phyloP scores from a whole-genome alignment of 2,329 filamentous ascomycete species.

The Zymoseptoria passerinii region DNA sequence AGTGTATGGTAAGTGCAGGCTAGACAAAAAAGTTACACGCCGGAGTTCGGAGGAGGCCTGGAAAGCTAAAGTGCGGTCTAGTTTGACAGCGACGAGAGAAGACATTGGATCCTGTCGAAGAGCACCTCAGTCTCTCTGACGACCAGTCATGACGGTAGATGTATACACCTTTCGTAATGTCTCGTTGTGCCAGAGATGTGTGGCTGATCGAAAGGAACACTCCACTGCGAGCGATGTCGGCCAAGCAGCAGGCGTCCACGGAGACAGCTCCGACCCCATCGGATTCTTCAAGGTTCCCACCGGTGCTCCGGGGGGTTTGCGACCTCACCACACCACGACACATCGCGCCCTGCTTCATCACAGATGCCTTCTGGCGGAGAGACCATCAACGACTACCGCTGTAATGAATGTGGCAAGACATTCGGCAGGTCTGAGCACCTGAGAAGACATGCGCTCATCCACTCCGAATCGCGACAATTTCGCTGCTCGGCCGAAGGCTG shows the following conservation, averaged over 20 bases:
- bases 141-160: no score
- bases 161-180: no score
- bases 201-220: no score
- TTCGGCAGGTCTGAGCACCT: slow-evolving; percentile 23
- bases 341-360: neutral
- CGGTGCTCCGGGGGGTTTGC: no score
- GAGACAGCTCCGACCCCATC: no score
- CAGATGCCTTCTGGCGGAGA: neutral
- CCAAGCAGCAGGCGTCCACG: no score
- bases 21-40: neutral
- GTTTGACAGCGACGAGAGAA: no score
- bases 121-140: no score
- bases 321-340: neutral
- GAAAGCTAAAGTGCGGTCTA: neutral
- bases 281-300: no score
- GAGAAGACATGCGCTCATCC: slow-evolving; percentile 21
- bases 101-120: no score
- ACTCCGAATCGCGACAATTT: slow-evolving; percentile 18
- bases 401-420: slow-evolving; percentile 13
- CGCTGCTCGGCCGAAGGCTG: slow-evolving; percentile 14
- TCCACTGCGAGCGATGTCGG: no score
- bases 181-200: no score
- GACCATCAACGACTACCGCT: slow-evolving; percentile 9
- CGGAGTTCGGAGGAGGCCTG: neutral
- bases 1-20: neutral